Evolutionary conservation across 1,284 basidiomycete genomes (phyloP).

Genomic region (Sporisorium exsertum): DNA sequence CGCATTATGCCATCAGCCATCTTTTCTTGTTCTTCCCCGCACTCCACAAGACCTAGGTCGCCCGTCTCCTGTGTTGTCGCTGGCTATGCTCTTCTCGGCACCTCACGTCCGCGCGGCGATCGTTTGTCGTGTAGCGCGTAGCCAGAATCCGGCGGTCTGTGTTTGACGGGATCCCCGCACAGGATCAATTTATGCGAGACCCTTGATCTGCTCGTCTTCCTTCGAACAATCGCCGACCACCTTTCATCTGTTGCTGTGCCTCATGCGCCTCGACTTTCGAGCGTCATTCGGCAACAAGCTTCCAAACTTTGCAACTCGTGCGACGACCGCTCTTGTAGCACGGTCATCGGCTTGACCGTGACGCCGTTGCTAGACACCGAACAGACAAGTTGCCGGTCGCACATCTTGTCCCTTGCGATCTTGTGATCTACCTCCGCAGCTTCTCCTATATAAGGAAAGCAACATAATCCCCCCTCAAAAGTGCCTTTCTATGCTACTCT

Average conservation of each 20-base stretch:
- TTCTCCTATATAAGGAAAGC: background rate
- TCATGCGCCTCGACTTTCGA: background rate
- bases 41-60: too few species aligned
- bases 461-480: background rate
- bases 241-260: background rate
- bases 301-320: background rate
- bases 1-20: conserved; percentile 8
- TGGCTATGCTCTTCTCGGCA: too few species aligned
- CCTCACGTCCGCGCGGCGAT: background rate
- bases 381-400: background rate
- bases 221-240: background rate
- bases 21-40: background rate
- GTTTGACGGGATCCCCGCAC: background rate
- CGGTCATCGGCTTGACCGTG: background rate
- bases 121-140: too few species aligned
- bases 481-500: background rate
- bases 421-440: background rate
- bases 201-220: background rate
- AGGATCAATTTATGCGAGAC: background rate
- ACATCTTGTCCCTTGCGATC: background rate
- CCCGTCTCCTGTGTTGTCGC: too few species aligned
- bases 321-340: too few species aligned
- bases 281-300: background rate
- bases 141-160: background rate
- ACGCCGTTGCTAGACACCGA: too few species aligned